Conservation (phyloP, 176 grass and related monocot species). For the sorghum (Sorghum bicolor) region Sorghum_bicolor_NCBIv3 NC_012870.2:62636001-62636500, state of each 20-base stretch:
- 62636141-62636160: slow-evolving; percentile 99
- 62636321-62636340: neutral
- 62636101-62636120: slow-evolving; percentile 99
- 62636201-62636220: slow-evolving; percentile 46
- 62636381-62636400: neutral
- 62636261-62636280: neutral
- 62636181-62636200: slow-evolving; percentile 85
- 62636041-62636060: slow-evolving; percentile 97
- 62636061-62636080: slow-evolving; percentile 99
- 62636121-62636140: slow-evolving; percentile 96
- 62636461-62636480: slow-evolving; percentile 57
- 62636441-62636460: neutral
- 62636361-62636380: too few relatives aligned
- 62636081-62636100: slow-evolving; percentile 99
- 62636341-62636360: too few relatives aligned
- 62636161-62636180: slow-evolving; percentile 95
- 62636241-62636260: slow-evolving; percentile 90
- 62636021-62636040: slow-evolving; percentile 97
- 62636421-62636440: neutral
- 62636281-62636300: slow-evolving; percentile 4
- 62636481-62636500: slow-evolving; percentile 56
- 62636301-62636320: neutral
- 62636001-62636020: slow-evolving; percentile 99
- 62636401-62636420: neutral
- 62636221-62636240: slow-evolving; percentile 69